Evolutionary conservation across 352 stramenopile genomes (phyloP).

Genomic region (Phytopythium aichiense): DNA sequence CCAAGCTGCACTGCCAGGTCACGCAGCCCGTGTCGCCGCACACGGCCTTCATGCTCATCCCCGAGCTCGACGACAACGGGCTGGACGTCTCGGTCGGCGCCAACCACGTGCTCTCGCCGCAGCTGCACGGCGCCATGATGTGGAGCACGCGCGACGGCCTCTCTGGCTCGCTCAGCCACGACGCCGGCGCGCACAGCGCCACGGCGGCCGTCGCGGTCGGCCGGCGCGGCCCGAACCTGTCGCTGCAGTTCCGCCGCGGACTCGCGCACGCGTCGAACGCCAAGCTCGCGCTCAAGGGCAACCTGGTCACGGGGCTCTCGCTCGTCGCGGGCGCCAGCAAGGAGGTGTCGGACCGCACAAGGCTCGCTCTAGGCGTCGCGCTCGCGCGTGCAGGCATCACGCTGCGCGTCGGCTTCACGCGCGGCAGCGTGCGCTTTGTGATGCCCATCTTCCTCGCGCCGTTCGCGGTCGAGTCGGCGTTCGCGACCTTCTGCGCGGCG

Average conservation of each 20-base stretch:
- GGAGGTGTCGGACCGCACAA: slow-evolving; percentile 54
- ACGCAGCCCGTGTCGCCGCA: slow-evolving; percentile 65
- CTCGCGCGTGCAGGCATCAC: slow-evolving; percentile 53
- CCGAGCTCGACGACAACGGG: slow-evolving; percentile 64
- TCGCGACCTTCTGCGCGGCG: slow-evolving; percentile 69
- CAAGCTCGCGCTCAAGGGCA: slow-evolving; percentile 56
- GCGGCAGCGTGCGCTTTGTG: slow-evolving; percentile 77
- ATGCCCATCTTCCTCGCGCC: slow-evolving; percentile 79
- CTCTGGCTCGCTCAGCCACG: slow-evolving; percentile 54
- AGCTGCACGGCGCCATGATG: slow-evolving; percentile 77
- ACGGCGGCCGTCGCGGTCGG: slow-evolving; percentile 45
- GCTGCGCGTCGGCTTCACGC: slow-evolving; percentile 66
- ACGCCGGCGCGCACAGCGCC: slow-evolving; percentile 34
- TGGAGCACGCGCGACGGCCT: slow-evolving; percentile 76
- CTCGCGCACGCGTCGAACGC: slow-evolving; percentile 31
- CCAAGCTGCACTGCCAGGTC: slow-evolving; percentile 72
- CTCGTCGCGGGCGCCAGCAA: slow-evolving; percentile 46
- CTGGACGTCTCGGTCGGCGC: slow-evolving; percentile 68
- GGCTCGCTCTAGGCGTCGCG: slow-evolving; percentile 54
- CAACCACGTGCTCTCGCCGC: slow-evolving; percentile 56
- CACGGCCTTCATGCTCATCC: slow-evolving; percentile 73
- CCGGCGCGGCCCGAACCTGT: slow-evolving; percentile 44
- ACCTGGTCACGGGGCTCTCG: slow-evolving; percentile 41
- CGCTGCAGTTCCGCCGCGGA: slow-evolving; percentile 42
- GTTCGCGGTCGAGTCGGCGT: slow-evolving; percentile 60